Evolutionary conservation across 2,329 filamentous ascomycete genomes (phyloP).

Genomic region (Blumeria graminis): DNA sequence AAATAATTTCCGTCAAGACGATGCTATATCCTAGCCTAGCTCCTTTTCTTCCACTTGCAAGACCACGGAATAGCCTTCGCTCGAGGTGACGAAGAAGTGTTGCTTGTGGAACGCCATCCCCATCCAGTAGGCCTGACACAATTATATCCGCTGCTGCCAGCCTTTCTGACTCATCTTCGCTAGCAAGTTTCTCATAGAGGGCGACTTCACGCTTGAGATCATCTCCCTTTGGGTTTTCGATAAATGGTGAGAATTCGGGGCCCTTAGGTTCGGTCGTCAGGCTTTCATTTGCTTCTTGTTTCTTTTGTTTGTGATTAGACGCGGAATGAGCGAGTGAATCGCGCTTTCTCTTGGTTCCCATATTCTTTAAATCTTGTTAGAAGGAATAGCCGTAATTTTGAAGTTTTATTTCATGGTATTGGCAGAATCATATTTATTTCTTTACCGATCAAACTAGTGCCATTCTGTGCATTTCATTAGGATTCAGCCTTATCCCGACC

Average conservation of each 20-base stretch:
- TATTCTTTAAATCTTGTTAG: not conserved
- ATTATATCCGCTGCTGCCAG: conserved; percentile 34
- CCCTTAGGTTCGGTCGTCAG: not conserved
- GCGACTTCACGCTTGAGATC: conserved; percentile 32
- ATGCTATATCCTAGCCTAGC: conserved; percentile 75
- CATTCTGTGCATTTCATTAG: too few relatives aligned
- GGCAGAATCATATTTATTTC: too few relatives aligned
- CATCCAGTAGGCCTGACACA: conserved; percentile 28
- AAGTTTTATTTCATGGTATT: too few relatives aligned
- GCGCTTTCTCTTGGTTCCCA: not conserved
- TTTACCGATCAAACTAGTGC: too few relatives aligned
- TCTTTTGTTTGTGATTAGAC: not conserved
- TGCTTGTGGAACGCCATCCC: conserved; percentile 24
- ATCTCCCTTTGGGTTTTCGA: conserved; percentile 25
- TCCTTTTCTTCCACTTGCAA: conserved; percentile 75
- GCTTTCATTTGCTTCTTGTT: not conserved
- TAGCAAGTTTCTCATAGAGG: conserved; percentile 36
- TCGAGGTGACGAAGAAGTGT: conserved; percentile 34
- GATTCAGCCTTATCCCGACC: too few relatives aligned
- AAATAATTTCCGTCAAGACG: conserved; percentile 59
- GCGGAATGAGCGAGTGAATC: not conserved
- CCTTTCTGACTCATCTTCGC: conserved; percentile 30
- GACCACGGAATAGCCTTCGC: conserved; percentile 55
- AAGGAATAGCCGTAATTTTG: not conserved
- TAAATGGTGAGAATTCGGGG: conserved; percentile 19